Conservation (phyloP, 176 grass and related monocot genomes). For the Tuctoria greenei region DNA sequence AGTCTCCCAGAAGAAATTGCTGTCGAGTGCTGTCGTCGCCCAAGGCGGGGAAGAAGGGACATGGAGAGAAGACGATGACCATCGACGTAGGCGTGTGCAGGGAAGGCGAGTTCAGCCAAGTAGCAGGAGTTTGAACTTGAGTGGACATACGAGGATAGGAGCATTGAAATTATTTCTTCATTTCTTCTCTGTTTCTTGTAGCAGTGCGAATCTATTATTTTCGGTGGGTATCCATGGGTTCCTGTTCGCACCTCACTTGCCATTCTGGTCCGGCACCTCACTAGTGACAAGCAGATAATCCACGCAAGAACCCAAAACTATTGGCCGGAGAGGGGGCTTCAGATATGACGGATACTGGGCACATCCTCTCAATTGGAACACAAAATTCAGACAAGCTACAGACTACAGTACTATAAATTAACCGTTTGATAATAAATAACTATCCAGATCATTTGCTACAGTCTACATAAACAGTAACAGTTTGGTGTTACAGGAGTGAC, state of each 20-base stretch:
- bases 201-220: conserved; percentile 8
- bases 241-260: background rate
- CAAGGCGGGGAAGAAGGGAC: conserved; percentile 28
- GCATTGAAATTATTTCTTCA: conserved; percentile 13
- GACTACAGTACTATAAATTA: too few species aligned
- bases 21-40: conserved; percentile 73
- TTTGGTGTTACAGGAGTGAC: too few species aligned
- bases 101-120: conserved; percentile 77
- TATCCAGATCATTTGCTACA: too few species aligned
- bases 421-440: too few species aligned
- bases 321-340: conserved; percentile 11
- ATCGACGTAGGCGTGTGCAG: conserved; percentile 81
- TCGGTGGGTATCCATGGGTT: conserved; percentile 5
- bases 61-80: conserved; percentile 65
- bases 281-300: background rate
- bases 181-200: conserved; percentile 4
- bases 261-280: background rate
- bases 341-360: background rate
- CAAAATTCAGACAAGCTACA: too few species aligned
- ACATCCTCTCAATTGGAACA: too few species aligned
- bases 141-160: conserved; percentile 14
- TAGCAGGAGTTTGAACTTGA: conserved; percentile 29
- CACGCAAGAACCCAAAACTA: background rate
- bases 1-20: conserved; percentile 93
- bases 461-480: too few species aligned